Base-by-base conservation (phyloP, 805 yeast genomes). In the Metschnikowia koreensis region DNA sequence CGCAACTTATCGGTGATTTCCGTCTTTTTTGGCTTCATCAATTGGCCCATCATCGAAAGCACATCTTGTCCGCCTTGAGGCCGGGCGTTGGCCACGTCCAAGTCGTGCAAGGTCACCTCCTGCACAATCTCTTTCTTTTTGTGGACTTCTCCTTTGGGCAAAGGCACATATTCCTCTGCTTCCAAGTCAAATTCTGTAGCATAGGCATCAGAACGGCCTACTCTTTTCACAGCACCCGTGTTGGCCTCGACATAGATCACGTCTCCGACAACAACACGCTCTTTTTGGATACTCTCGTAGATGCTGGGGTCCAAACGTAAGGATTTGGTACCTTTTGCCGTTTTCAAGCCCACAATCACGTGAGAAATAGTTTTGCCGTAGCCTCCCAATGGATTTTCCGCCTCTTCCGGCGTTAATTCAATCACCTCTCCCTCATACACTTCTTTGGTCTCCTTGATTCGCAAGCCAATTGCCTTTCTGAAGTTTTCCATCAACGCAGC, bases 111-210 rank as follows among this genome's bases (percentile, higher is more conserved):
- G 3, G 98, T 89, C 42, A 94, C 97, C 61, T 94, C 97, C 74
- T 94, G 99, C 17, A 94, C 96, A 62, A 93, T 91, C 71, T 94
- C 98, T 69, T 94, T 94, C 79, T 94, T 91, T 68, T 93, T 92
- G 76, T 94, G 99, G 42, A 94, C 96, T 70, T 94, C 99, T 48
- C 99, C 99, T 74, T 94, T 96, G 55, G 99, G 99, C 62, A 96
- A 80, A 41, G 99, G 97, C 22, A 94, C 98, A 70, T 94, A 94
- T 73, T 94, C 98, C 73, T 96, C 97, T 28, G 98, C 97, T 78
- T 94, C 98, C 54, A 96, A 81, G 71, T 94, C 99, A 63, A 92
- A 94, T 73, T 94, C 99, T 9, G 99, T 91, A 26, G 99, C 97
- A 65, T 91, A 91, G 0, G 97, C 97, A 69, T 94, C 98, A n/a